These are phyloP conservation scores for Orbilia javanica DNA, from an alignment of 2,329 filamentous ascomycete species.

Conservation along the genomic window DNA sequence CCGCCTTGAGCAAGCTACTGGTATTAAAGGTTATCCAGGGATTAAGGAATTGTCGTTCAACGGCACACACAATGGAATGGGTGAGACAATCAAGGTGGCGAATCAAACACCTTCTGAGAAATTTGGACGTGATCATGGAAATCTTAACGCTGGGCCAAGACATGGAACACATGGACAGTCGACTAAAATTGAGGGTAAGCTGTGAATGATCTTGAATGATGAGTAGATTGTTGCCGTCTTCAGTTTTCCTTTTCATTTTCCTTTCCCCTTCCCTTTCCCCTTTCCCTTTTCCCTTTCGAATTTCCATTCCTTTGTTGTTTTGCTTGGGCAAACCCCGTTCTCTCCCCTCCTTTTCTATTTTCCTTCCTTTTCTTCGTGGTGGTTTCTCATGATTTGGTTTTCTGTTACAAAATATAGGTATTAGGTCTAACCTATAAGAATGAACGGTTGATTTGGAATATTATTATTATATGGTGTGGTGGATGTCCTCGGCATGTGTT, in stretches of 20 bases:
- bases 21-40: slow-evolving; percentile 73
- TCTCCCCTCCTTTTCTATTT: slow-evolving; percentile 7
- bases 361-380: slow-evolving; percentile 12
- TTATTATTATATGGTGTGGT: no score
- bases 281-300: not conserved
- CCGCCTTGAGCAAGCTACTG: slow-evolving; percentile 74
- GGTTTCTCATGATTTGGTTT: slow-evolving; percentile 50
- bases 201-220: slow-evolving; percentile 34
- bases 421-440: slow-evolving; percentile 54
- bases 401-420: slow-evolving; percentile 42
- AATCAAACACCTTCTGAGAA: slow-evolving; percentile 68
- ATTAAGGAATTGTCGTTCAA: slow-evolving; percentile 72
- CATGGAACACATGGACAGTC: slow-evolving; percentile 65
- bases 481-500: not conserved
- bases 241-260: not conserved
- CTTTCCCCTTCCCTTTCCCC: not conserved
- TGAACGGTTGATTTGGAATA: not conserved
- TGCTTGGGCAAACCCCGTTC: slow-evolving; percentile 1
- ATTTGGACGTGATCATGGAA: slow-evolving; percentile 63
- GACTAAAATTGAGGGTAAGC: slow-evolving; percentile 54
- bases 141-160: slow-evolving; percentile 68
- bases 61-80: slow-evolving; percentile 74
- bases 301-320: not conserved
- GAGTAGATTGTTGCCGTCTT: not conserved
- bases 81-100: slow-evolving; percentile 69